Percentiles rank a stretch among this genome's conserved stretches.
phyloP scores from a whole-genome alignment of 495 filamentous ascomycete genomes.

The Daldinia concentrica region DNA sequence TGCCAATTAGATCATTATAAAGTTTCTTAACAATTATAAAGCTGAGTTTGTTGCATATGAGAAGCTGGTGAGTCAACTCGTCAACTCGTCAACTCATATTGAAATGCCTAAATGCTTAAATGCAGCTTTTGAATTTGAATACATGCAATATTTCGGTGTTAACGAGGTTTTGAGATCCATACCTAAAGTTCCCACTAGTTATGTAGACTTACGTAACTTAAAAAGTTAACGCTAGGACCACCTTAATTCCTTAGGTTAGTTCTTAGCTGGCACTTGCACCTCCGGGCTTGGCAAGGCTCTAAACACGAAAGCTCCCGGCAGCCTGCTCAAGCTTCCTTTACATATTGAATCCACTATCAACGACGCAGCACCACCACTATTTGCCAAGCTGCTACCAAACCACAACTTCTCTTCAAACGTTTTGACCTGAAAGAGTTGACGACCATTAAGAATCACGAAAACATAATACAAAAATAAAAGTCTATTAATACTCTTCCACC shows the following conservation, averaged over 20 bases:
- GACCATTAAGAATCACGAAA: background rate
- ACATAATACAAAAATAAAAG: slow-evolving; percentile 16
- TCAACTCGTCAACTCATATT: slow-evolving; percentile 12
- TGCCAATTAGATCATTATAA: slow-evolving; percentile 35
- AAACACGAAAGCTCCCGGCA: slow-evolving; percentile 58
- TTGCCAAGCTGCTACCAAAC: background rate
- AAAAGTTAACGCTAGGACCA: slow-evolving; percentile 24
- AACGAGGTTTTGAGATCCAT: slow-evolving; percentile 22
- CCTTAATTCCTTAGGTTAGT: background rate
- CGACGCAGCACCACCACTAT: slow-evolving; percentile 4
- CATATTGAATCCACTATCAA: slow-evolving; percentile 7
- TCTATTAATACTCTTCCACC: slow-evolving; percentile 21
- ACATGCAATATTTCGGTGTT: slow-evolving; percentile 29
- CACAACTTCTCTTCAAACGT: background rate
- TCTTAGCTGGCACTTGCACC: slow-evolving; percentile 16
- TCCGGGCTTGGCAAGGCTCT: slow-evolving; percentile 44
- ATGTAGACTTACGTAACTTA: slow-evolving; percentile 19
- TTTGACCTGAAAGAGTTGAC: background rate
- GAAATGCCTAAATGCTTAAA: background rate
- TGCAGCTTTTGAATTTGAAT: slow-evolving; percentile 7
- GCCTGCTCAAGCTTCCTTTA: slow-evolving; percentile 45
- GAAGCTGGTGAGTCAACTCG: slow-evolving; percentile 17
- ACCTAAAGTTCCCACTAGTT: slow-evolving; percentile 6
- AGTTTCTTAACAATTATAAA: background rate
- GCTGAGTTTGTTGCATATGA: slow-evolving; percentile 7